phyloP scores from a whole-genome alignment of 371 early-diverging fungal genomes.

The Saksenaea oblongispora region DNA sequence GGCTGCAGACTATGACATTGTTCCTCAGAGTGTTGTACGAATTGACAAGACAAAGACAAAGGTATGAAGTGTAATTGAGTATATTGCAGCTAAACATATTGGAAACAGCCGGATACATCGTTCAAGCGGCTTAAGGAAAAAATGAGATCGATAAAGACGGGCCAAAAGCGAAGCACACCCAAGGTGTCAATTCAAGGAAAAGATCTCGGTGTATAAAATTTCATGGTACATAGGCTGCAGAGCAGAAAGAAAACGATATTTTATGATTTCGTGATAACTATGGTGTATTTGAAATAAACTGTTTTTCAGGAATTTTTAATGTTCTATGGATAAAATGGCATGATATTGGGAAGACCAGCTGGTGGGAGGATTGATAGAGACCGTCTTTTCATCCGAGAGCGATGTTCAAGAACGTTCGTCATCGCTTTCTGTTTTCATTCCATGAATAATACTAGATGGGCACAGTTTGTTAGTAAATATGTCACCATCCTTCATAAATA shows the following conservation, averaged over 20 bases:
- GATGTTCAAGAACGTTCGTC: no score
- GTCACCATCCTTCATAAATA: no score
- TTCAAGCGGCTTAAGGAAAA: slow-evolving; percentile 40
- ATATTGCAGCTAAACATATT: not conserved
- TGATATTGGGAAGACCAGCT: no score
- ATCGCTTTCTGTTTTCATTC: no score
- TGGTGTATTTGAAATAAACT: no score
- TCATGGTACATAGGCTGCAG: not conserved
- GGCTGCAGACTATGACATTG: slow-evolving; percentile 54
- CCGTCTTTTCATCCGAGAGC: not conserved
- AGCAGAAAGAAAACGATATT: not conserved
- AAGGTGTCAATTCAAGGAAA: slow-evolving; percentile 46
- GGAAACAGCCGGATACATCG: slow-evolving; percentile 26
- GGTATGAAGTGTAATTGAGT: slow-evolving; percentile 10
- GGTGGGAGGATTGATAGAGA: no score
- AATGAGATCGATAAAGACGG: slow-evolving; percentile 43
- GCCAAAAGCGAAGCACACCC: slow-evolving; percentile 35
- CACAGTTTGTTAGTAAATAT: no score
- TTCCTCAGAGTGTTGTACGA: slow-evolving; percentile 46
- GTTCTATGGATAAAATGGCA: no score
- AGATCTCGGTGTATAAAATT: not conserved
- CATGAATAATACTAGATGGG: no score
- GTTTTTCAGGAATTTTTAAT: no score
- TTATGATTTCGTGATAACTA: not conserved
- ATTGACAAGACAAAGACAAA: slow-evolving; percentile 25